These are phyloP conservation scores for Vitis rupestris DNA, from an alignment of 164 flowering plant genomes.

Conservation along the genomic window DNA sequence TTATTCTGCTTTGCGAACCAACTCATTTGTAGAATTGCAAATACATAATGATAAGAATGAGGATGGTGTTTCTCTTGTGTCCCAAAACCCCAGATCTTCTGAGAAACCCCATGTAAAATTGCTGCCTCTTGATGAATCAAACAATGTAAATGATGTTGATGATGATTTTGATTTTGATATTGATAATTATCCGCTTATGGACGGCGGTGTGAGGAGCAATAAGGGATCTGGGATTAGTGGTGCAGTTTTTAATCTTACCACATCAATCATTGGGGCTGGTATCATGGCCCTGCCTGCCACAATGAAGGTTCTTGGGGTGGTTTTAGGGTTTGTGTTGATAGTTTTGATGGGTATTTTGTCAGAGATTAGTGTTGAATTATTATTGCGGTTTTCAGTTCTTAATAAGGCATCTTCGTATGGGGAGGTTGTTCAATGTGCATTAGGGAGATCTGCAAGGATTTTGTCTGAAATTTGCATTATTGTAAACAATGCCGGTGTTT, in stretches of 20 bases:
- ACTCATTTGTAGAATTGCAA: constrained; percentile 48
- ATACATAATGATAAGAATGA: constrained; percentile 13
- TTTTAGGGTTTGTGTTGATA: constrained; percentile 64
- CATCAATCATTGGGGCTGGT: constrained; percentile 95
- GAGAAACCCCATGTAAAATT: constrained; percentile 16
- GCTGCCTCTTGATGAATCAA: constrained; percentile 23
- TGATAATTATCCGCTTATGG: constrained; percentile 52
- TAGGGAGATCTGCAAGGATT: constrained; percentile 66
- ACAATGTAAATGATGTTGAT: constrained; percentile 14
- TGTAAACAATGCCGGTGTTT: constrained; percentile 83
- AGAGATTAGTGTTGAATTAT: constrained; percentile 79
- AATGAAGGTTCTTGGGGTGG: constrained; percentile 89
- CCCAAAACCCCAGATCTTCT: constrained; percentile 10
- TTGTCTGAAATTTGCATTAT: constrained; percentile 83
- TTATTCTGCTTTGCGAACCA: constrained; percentile 51
- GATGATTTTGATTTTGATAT: constrained; percentile 38
- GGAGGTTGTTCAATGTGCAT: constrained; percentile 75
- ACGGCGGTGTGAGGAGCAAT: constrained; percentile 12
- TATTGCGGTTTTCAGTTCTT: constrained; percentile 63
- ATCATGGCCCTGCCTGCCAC: constrained; percentile 98
- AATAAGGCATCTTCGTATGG: constrained; percentile 78
- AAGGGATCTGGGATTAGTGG: constrained; percentile 64
- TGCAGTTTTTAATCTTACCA: constrained; percentile 89
- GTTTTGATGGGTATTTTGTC: constrained; percentile 78
- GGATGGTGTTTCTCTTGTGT: not conserved